Evolutionary conservation across 441 rosid species (phyloP), one percentile per base, ranked within the genome.

Genomic region (Adansonia grandidieri): DNA sequence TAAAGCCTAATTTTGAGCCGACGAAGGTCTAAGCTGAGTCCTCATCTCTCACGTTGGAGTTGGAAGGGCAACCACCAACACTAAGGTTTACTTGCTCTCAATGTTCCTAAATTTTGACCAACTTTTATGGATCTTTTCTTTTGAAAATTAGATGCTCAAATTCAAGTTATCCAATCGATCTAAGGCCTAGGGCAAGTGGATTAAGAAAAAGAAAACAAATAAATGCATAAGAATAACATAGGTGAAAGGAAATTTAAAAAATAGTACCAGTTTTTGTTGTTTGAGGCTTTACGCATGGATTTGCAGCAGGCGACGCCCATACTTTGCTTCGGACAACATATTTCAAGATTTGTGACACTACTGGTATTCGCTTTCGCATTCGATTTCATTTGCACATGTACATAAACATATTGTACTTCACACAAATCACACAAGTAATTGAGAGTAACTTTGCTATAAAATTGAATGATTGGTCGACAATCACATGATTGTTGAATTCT

Each of bases 241-340:
- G n/a, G 42, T 11, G 2, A 68, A 47, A 19, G 32, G n/a, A 20
- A 20, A 65, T 14, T 45, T 8, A 0, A 1, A 45, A 8, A 8
- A 10, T 0, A 13, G 4, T 0, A 0, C 8, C 60, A 60, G 37
- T 22, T 4, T 10, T 8, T 53, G 47, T 71, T 53, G n/a, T 9
- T 14, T 28, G 28, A 53, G 15, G 28, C 48, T 53, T 53, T 32
- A 71, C 62, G 75, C 62, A 71, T 32, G 48, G 75, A n/a, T 53
- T 71, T 71, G 28, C 4, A 15, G 63, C 37, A 32, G 63, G 48
- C 50, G 61, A 51, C 11, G 28, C 32, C 50, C 71, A 66, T 66
- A 66, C 14, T 17, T 42, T 4, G 51, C 11, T 40, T 15, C 15
- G 68, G 11, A 64, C 20, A 6, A 37, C 44, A 53, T 62, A 62